These are phyloP conservation scores for Paraglomus brasilianum DNA, from an alignment of 192 early-diverging fungal species.

Conservation along the genomic window DNA sequence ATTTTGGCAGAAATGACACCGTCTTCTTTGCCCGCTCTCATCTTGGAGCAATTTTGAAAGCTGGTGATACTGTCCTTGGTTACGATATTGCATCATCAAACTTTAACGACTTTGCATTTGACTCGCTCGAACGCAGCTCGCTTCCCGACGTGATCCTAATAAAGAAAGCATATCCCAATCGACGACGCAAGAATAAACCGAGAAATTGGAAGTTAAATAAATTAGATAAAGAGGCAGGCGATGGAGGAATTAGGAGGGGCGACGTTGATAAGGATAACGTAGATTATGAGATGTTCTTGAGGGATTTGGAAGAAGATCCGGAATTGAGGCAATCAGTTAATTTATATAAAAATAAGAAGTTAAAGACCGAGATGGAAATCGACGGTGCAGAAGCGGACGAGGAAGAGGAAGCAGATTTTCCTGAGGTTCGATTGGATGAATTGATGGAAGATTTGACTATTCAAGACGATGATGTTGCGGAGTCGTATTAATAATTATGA, in stretches of 20 bases:
- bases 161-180: slow-evolving; percentile 87
- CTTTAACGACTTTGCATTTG: slow-evolving; percentile 89
- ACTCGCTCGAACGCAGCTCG: slow-evolving; percentile 58
- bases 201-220: slow-evolving; percentile 92
- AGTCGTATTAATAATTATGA: slow-evolving; percentile 2
- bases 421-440: slow-evolving; percentile 90
- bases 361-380: slow-evolving; percentile 40
- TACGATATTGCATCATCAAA: slow-evolving; percentile 87
- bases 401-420: slow-evolving; percentile 88
- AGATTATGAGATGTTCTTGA: slow-evolving; percentile 95
- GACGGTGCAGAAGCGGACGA: slow-evolving; percentile 56
- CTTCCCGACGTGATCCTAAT: slow-evolving; percentile 91
- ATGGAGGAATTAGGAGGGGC: slow-evolving; percentile 72
- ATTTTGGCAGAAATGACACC: slow-evolving; percentile 83
- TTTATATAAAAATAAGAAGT: slow-evolving; percentile 73
- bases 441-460: slow-evolving; percentile 88
- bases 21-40: slow-evolving; percentile 88
- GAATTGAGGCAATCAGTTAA: slow-evolving; percentile 94
- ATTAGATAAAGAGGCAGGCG: slow-evolving; percentile 87
- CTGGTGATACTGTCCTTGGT: slow-evolving; percentile 89
- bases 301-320: slow-evolving; percentile 97
- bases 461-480: slow-evolving; percentile 52
- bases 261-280: slow-evolving; percentile 76
- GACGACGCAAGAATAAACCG: slow-evolving; percentile 78
- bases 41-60: slow-evolving; percentile 84